Conservation (phyloP, 129 eudicot genomes). For the Calendula officinalis region DNA sequence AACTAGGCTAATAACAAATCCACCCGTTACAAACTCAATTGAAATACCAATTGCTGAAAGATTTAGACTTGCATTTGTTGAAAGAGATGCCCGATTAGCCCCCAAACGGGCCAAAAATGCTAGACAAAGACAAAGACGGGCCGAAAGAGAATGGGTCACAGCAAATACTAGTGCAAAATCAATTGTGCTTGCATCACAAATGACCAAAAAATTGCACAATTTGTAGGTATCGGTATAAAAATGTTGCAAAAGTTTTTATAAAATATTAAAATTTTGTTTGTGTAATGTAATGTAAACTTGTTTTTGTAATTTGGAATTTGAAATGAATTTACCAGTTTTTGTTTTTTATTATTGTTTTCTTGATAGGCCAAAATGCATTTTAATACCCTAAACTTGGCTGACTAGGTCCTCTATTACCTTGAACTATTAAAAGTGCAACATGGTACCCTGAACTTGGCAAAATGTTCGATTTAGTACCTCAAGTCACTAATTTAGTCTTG, state of each 20-base stretch:
- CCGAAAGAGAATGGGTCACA: constrained; percentile 65
- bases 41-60: constrained; percentile 84
- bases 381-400: no score
- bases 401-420: no score
- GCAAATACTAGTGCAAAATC: constrained; percentile 67
- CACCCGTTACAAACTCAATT: constrained; percentile 27
- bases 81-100: constrained; percentile 85
- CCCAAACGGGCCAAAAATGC: constrained; percentile 96
- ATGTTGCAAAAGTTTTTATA: constrained; percentile 14
- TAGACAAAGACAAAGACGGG: constrained; percentile 84
- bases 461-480: no score
- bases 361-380: background rate
- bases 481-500: no score
- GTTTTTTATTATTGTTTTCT: constrained; percentile 7
- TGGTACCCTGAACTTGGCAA: no score
- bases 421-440: no score
- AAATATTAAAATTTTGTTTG: constrained; percentile 4
- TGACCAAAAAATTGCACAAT: constrained; percentile 49
- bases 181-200: constrained; percentile 65
- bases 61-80: constrained; percentile 87
- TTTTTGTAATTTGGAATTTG: background rate
- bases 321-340: constrained; percentile 1
- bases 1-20: constrained; percentile 19
- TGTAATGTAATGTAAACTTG: background rate
- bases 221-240: constrained; percentile 21